Evolutionary conservation across 1,139 yeast genomes (phyloP).

Genomic region (Nakaseomyces delphensis): DNA sequence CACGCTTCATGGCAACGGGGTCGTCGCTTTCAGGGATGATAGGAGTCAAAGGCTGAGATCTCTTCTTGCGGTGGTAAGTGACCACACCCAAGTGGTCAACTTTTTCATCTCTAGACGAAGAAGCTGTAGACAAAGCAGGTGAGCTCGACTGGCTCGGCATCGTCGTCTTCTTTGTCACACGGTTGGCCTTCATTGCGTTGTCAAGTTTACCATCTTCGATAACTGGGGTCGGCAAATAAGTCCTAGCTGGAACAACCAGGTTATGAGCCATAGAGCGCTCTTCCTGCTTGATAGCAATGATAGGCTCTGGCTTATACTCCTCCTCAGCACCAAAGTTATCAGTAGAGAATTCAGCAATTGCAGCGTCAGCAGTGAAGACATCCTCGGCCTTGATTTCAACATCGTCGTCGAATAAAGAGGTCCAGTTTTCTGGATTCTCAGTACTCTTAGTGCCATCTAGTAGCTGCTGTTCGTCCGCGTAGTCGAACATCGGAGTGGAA

Average conservation of each 20-base stretch:
- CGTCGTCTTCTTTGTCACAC: conserved; percentile 7
- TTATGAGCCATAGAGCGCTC: conserved; percentile 6
- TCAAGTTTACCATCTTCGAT: conserved; percentile 23
- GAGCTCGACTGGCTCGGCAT: conserved; percentile 7
- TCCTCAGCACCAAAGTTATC: conserved; percentile 14
- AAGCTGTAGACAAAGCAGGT: conserved; percentile 1
- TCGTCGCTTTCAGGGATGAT: conserved; percentile 48
- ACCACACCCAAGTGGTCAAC: conserved; percentile 57
- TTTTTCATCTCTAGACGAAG: conserved; percentile 20
- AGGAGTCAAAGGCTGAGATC: conserved; percentile 57
- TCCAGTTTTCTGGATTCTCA: conserved; percentile 47
- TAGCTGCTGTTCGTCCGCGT: conserved; percentile 10
- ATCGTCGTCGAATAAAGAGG: conserved; percentile 48
- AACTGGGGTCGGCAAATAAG: conserved; percentile 30
- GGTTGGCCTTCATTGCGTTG: conserved; percentile 3
- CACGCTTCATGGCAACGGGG: conserved; percentile 70
- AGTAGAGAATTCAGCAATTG: conserved; percentile 17
- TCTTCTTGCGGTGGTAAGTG: conserved; percentile 55
- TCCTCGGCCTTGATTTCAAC: conserved; percentile 31
- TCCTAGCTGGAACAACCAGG: conserved; percentile 10
- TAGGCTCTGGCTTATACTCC: conserved; percentile 3
- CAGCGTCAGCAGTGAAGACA: conserved; percentile 19
- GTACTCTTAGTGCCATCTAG: conserved; percentile 23
- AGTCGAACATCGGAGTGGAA: conserved; percentile 57
- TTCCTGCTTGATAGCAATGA: conserved; percentile 6